Conservation (phyloP, 805 yeast genomes). For the Blastobotrys terrestris region DNA sequence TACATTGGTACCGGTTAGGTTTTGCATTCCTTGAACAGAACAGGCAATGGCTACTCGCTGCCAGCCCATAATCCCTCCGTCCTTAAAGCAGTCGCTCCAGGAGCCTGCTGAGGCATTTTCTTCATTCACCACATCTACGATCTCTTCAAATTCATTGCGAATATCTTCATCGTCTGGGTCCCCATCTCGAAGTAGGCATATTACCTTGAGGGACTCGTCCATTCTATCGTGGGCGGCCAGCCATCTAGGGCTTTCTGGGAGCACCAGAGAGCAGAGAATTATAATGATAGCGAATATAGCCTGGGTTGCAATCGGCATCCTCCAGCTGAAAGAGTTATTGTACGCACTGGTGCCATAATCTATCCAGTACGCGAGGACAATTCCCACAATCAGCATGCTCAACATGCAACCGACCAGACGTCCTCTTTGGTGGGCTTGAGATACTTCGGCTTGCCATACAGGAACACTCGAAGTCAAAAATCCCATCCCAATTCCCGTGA, state of each 20-base stretch:
- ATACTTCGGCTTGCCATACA: slow-evolving; percentile 44
- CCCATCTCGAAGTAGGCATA: slow-evolving; percentile 19
- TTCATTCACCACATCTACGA: slow-evolving; percentile 32
- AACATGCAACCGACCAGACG: slow-evolving; percentile 27
- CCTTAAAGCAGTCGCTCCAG: slow-evolving; percentile 22
- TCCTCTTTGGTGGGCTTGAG: slow-evolving; percentile 32
- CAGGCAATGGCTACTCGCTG: slow-evolving; percentile 41
- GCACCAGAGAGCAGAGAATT: slow-evolving; percentile 35
- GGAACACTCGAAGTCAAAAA: slow-evolving; percentile 50
- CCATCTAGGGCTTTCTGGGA: slow-evolving; percentile 46
- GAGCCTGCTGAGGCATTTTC: slow-evolving; percentile 18
- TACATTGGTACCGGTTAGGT: slow-evolving; percentile 66
- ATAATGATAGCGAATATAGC: slow-evolving; percentile 41
- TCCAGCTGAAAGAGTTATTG: slow-evolving; percentile 20
- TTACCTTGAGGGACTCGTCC: slow-evolving; percentile 20
- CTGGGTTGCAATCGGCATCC: slow-evolving; percentile 44
- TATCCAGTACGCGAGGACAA: slow-evolving; percentile 26
- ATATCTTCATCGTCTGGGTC: slow-evolving; percentile 36
- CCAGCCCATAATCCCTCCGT: slow-evolving; percentile 42
- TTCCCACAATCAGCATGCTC: slow-evolving; percentile 31
- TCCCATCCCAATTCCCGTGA: slow-evolving; percentile 51
- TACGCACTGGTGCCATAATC: slow-evolving; percentile 22
- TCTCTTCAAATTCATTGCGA: slow-evolving; percentile 38
- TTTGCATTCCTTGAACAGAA: slow-evolving; percentile 49
- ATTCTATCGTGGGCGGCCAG: slow-evolving; percentile 24